Conservation (phyloP, 108 stramenopile species). For the Cyclotella kingstonii region DNA sequence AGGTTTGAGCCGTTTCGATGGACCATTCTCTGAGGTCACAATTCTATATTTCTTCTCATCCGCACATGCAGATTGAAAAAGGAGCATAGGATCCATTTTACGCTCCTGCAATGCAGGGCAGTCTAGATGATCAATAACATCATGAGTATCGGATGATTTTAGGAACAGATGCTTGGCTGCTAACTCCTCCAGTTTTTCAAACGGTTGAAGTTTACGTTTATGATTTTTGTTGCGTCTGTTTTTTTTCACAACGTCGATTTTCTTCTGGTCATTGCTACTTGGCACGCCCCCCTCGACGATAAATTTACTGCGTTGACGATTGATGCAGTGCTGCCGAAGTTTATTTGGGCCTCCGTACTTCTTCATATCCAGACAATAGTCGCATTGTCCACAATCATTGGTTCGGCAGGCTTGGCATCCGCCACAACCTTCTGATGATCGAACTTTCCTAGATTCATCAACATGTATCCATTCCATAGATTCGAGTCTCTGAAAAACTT, state of each 20-base stretch:
- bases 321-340: conserved; percentile 8
- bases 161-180: too few relatives aligned
- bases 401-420: conserved; percentile 4
- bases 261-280: neutral
- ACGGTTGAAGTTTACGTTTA: too few relatives aligned
- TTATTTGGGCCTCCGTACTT: conserved; percentile 16
- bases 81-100: too few relatives aligned
- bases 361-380: conserved; percentile 11
- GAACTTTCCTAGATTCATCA: too few relatives aligned
- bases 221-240: neutral
- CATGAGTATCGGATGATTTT: too few relatives aligned
- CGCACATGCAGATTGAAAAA: too few relatives aligned
- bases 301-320: neutral
- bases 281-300: neutral
- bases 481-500: too few relatives aligned
- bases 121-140: too few relatives aligned
- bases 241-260: neutral
- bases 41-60: too few relatives aligned
- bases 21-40: conserved; percentile 3
- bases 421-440: neutral
- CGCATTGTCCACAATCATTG: conserved; percentile 14
- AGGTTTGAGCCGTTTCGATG: conserved; percentile 9
- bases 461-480: too few relatives aligned
- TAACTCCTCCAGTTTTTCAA: too few relatives aligned
- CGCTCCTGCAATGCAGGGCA: too few relatives aligned